Percentiles rank a stretch among this genome's conserved stretches.
phyloP scores from a whole-genome alignment of 208 protist genomes.

The Acanthamoeba royreba region DNA sequence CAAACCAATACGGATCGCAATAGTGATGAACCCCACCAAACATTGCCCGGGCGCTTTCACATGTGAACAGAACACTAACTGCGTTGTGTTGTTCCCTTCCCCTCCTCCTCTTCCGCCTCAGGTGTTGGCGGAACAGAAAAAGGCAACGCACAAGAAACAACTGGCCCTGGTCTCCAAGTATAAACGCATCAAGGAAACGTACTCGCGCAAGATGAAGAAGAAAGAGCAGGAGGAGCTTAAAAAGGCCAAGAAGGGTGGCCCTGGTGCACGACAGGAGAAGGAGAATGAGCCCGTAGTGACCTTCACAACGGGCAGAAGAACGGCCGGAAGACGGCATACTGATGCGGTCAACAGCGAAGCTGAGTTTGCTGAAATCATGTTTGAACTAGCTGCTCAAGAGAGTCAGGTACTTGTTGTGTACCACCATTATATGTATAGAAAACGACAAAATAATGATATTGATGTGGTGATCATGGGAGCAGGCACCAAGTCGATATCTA shows the following conservation, averaged over 20 bases:
- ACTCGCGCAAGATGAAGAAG: conserved; percentile 6
- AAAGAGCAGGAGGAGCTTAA: conserved; percentile 40
- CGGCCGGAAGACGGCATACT: not conserved
- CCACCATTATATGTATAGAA: too few species aligned
- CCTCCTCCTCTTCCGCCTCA: not conserved
- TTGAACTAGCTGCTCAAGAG: conserved; percentile 35
- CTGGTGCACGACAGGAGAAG: too few species aligned
- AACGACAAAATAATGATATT: too few species aligned
- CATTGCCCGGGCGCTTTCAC: too few species aligned
- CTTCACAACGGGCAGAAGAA: not conserved
- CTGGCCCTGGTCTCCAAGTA: conserved; percentile 21
- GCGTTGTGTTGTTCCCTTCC: too few species aligned
- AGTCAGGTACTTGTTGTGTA: not conserved
- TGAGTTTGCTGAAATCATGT: conserved; percentile 43
- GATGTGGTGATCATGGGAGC: not conserved
- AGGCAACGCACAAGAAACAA: conserved; percentile 7
- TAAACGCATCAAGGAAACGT: not conserved
- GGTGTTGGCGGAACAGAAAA: not conserved
- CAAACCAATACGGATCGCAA: too few species aligned
- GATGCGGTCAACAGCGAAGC: conserved; percentile 37
- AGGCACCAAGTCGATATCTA: conserved; percentile 11
- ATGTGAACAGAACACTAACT: too few species aligned
- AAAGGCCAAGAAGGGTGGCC: too few species aligned
- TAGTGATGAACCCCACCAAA: too few species aligned
- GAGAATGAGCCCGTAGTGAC: too few species aligned